Percentiles rank a stretch among this genome's conserved stretches.
These are phyloP conservation scores for Sclerotinia spermophila DNA, from an alignment of 2,329 filamentous ascomycete species.

Conservation along the genomic window DNA sequence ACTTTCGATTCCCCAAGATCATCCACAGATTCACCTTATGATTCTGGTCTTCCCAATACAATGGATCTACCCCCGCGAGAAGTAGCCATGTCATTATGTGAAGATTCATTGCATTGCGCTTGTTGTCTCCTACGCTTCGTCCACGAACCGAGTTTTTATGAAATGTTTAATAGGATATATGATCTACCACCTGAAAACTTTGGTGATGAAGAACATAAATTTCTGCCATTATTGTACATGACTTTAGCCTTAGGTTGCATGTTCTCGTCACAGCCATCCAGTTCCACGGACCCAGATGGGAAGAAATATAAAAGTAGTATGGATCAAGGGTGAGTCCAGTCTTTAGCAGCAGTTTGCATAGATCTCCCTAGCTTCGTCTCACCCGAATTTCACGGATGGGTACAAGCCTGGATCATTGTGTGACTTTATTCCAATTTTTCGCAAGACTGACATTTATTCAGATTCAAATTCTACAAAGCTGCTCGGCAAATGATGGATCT, in stretches of 20 bases:
- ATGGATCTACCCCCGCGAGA: conserved; percentile 68
- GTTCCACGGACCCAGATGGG: conserved; percentile 43
- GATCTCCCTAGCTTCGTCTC: background rate
- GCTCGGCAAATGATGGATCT: conserved; percentile 64
- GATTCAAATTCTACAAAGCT: conserved; percentile 70
- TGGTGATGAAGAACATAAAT: conserved; percentile 61
- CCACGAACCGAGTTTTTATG: conserved; percentile 77
- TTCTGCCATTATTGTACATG: conserved; percentile 67
- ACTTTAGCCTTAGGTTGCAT: conserved; percentile 70
- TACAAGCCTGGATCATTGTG: background rate
- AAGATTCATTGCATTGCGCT: conserved; percentile 54
- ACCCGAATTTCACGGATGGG: background rate
- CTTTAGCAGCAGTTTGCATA: background rate
- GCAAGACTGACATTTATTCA: conserved; percentile 37
- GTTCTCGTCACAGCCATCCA: conserved; percentile 58
- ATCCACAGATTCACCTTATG: conserved; percentile 34
- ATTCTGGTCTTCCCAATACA: conserved; percentile 33
- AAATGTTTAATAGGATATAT: conserved; percentile 74
- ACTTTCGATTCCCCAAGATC: conserved; percentile 36
- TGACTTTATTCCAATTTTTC: background rate
- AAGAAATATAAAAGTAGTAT: conserved; percentile 50
- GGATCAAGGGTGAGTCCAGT: conserved; percentile 52
- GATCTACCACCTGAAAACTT: conserved; percentile 60
- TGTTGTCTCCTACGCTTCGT: conserved; percentile 65
- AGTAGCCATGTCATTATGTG: conserved; percentile 50